Base-by-base conservation (phyloP, 75 land plant genomes). In the Selaginella tamariscina region DNA sequence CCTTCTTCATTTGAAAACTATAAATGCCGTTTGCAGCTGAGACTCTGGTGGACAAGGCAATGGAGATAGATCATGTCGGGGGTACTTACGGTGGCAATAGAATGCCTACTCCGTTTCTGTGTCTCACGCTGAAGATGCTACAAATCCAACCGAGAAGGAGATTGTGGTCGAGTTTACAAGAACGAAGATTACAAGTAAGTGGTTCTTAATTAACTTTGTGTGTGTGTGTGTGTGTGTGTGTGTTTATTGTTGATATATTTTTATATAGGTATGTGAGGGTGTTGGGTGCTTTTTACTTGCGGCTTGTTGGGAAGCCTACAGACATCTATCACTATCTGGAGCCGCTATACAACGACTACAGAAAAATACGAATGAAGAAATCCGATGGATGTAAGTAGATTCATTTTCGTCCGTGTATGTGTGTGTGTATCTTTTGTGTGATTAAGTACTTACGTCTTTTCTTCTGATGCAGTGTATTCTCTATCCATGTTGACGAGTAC, bases 141-240 rank as follows among this genome's bases (percentile, higher is more conserved):
- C 99, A 95, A 74, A 95, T 95, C 56, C 99, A 95, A 71, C 99
- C 21, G 99, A 95, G 71, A 95, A 95, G 80, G 99, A 95, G 30
- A 95, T 95, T 74, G 97, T 95, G 28, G 92, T 95, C 54, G 99
- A 95, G 71, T 95, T 95, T 65, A 95, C 65, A 95, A 95, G 74
- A 95, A 95, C 49, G 85, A 91, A 56, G 99, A 95, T 62, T 95
- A 95, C 84, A 95, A 95, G 99, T 95, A 75, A 33, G 70, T 54
- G 23, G 24, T 67, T 24, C 27, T 67, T 32, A 0, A 54, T 32
- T 56, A 2, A n/a, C 32, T 49, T 30, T 57, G 2, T 78, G 22
- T 0, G 23, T 56, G 9, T 56, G 2, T 1, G 23, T 2, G 60
- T 2, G 60, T 2, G 23, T 65, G 28, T 2, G 1, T 29, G 28